Evolutionary conservation across 176 grass and related monocot species (phyloP), one percentile per base, ranked within the genome.

Genomic region (Triticum dicoccoides): DNA sequence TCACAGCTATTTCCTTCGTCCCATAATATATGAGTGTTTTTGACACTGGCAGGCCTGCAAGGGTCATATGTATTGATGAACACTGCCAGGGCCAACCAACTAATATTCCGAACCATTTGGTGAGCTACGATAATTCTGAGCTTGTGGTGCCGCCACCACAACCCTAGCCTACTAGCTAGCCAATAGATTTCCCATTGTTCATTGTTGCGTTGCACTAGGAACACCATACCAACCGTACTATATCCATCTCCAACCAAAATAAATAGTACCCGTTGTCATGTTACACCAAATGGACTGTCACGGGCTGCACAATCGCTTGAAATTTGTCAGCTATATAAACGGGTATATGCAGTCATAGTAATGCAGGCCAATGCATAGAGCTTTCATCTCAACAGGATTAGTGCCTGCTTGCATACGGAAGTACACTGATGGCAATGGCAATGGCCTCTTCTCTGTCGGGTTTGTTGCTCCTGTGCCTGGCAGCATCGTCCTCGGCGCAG

Each of bases 401-500:
- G 73, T 52, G 42, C 17, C 73, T 32, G 18, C 6, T 20, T 58
- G 54, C 54, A 76, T 15, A 52, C 73, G 30, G 35, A 5, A 42
- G 69, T 2, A 71, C 8, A 35, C 30, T 73, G 73, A 44, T 45
- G 44, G 11, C 11, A 45, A 20, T 30, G 2, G 42, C 73, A 6
- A 76, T 52, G 73, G 73, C 73, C 3, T 76, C 73, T 34, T 78
- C 10, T 38, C 51, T 87, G 39, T 81, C 75, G 15, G 76, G 80
- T 12, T 2, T 86, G 83, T 8, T 80, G 81, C 20, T 87, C 10
- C 18, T 90, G 85, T 59, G 61, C 17, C 54, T 97, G 20, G 83
- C 84, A 1, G 61, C 77, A 38, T 0, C 83, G 27, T 82, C 86
- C 3, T 89, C 88, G 29, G 93, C 88, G 29, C 93, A 98, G 69